Evolutionary conservation across 306 rosid species (phyloP).

Genomic region (Carpinus fangiana): DNA sequence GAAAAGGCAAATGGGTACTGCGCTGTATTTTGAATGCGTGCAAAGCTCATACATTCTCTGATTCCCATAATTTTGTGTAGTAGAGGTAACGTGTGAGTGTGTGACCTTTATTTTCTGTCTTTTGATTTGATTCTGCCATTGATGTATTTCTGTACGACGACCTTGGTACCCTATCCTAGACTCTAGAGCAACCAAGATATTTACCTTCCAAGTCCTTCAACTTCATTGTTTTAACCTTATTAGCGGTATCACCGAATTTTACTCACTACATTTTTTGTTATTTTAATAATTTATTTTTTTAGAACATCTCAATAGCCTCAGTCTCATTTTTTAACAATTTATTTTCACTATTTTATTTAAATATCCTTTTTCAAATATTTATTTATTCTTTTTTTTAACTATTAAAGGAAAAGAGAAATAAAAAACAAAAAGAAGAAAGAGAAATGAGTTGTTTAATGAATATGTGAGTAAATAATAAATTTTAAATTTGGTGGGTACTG

Average conservation of each 20-base stretch:
- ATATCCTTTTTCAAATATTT: background rate
- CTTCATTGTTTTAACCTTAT: background rate
- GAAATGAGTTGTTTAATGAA: no score
- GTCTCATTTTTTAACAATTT: no score
- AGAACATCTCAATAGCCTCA: no score
- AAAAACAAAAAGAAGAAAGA: no score
- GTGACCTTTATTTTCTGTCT: constrained; percentile 23
- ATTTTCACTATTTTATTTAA: no score
- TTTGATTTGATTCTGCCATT: constrained; percentile 24
- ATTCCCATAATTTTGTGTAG: constrained; percentile 10
- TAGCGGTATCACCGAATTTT: no score
- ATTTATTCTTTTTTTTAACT: no score
- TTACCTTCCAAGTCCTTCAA: background rate
- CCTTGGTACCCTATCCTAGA: constrained; percentile 8
- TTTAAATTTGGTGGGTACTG: no score
- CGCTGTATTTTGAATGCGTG: background rate
- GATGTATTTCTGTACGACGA: constrained; percentile 36
- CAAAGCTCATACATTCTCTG: constrained; percentile 18
- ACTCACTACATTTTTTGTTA: no score
- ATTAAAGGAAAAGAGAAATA: no score
- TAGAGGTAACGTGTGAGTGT: constrained; percentile 47
- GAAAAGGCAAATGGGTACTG: background rate
- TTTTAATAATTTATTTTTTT: no score
- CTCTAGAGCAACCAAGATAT: background rate
- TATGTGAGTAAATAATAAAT: no score